Conservation (phyloP, 371 early-diverging fungal genomes). For the Encephalitozoon cuniculi region DNA sequence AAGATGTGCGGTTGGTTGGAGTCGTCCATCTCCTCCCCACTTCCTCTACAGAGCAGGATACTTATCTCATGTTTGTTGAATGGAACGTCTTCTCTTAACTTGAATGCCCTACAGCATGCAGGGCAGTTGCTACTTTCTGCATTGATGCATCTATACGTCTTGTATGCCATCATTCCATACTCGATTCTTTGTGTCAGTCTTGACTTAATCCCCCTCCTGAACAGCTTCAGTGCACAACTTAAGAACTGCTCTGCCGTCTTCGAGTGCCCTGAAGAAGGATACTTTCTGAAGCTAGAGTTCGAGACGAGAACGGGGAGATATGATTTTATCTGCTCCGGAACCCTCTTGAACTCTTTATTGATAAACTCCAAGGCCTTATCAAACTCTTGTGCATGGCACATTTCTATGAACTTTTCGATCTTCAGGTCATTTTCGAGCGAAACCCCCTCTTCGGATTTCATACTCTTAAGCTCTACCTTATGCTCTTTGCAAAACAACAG, state of each 20-base stretch:
- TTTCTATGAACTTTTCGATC: background rate
- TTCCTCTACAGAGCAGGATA: slow-evolving; percentile 18
- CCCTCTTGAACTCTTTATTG: slow-evolving; percentile 4
- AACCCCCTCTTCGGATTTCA: background rate
- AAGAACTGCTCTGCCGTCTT: background rate
- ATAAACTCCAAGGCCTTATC: slow-evolving; percentile 5
- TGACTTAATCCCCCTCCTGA: slow-evolving; percentile 7
- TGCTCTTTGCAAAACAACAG: slow-evolving; percentile 5
- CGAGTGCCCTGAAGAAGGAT: background rate
- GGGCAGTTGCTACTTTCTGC: background rate
- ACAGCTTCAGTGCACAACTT: background rate
- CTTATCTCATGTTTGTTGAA: slow-evolving; percentile 23
- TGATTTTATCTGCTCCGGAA: background rate
- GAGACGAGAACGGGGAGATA: background rate
- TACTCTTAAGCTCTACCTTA: background rate
- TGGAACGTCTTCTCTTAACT: slow-evolving; percentile 25
- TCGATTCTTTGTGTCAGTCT: slow-evolving; percentile 7
- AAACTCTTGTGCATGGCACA: background rate
- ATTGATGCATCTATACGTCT: slow-evolving; percentile 9
- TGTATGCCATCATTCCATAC: slow-evolving; percentile 30
- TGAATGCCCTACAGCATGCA: background rate
- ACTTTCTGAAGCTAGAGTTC: background rate
- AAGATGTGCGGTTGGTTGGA: background rate
- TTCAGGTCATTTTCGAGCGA: slow-evolving; percentile 9
- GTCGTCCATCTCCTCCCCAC: background rate